A percentile compares a stretch with the other conserved stretches of the same genome.
phyloP scores from a whole-genome alignment of 208 protist species.

The Angomonas ambiguus region DNA sequence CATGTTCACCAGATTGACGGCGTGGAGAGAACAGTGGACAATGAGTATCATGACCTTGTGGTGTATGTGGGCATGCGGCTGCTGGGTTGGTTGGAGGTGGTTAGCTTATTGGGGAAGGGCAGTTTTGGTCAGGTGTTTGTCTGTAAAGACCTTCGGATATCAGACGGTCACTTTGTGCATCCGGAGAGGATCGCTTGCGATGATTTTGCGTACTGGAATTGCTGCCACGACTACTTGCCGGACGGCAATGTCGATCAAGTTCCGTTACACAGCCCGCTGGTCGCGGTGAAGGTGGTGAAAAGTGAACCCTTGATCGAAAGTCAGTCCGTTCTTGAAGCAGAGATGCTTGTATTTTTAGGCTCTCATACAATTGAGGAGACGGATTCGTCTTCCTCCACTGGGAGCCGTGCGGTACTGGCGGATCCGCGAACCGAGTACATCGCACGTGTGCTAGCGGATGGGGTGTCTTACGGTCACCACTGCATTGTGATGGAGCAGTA shows the following conservation, averaged over 20 bases:
- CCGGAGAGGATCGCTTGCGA: slow-evolving; percentile 60
- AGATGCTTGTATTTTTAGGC: slow-evolving; percentile 83
- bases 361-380: slow-evolving; percentile 33
- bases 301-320: slow-evolving; percentile 63
- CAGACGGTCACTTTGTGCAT: slow-evolving; percentile 62
- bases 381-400: background rate
- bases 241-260: slow-evolving; percentile 58
- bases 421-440: slow-evolving; percentile 61
- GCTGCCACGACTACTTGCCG: slow-evolving; percentile 70
- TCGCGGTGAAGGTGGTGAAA: slow-evolving; percentile 86
- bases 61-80: slow-evolving; percentile 79
- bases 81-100: slow-evolving; percentile 81
- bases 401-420: slow-evolving; percentile 2
- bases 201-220: slow-evolving; percentile 85
- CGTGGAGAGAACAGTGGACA: slow-evolving; percentile 63
- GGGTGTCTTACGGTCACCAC: slow-evolving; percentile 77
- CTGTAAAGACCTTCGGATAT: slow-evolving; percentile 77
- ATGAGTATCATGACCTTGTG: slow-evolving; percentile 66
- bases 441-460: slow-evolving; percentile 67
- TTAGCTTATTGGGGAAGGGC: slow-evolving; percentile 67
- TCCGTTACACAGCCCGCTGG: slow-evolving; percentile 53
- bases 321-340: slow-evolving; percentile 77
- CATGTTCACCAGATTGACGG: slow-evolving; percentile 72
- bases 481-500: slow-evolving; percentile 91
- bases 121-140: slow-evolving; percentile 87